Base-by-base conservation (phyloP, 768 basidiomycete species). In the Hypsizygus marmoreus region DNA sequence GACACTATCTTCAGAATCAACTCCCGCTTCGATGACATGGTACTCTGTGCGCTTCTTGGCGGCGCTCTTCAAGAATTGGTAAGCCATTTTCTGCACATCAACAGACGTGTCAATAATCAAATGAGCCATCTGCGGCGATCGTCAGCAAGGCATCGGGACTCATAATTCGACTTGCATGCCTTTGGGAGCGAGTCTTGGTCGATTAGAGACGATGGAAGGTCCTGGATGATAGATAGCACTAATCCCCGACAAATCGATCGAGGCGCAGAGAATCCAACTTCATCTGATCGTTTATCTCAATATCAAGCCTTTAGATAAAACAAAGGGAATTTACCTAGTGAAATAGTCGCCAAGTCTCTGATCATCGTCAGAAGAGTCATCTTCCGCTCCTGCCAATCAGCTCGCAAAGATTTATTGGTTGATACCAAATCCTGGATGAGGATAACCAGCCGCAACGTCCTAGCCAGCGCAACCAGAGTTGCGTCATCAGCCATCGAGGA, bases 1-100 rank as follows among this genome's bases (percentile, higher is more conserved):
- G 25, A 80, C 59, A 2, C 59, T 58, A 2, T 70, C 77, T 40
- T 90, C 86, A 0, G 79, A 75, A 36, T 92, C 88, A 11, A 92
- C 86, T 6, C 84, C 90, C 2, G 86, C 85, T 58, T 97, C 92
- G 28, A 97, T 80, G 20, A 97, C 91, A 32, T 94, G 73, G 47
- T 88, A 68, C 44, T 94, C 88, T 0, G 94, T 95, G 26, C 81
- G 76, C 58, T 82, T 86, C 53, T 72, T 71, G 14, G 92, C 84
- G 9, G 90, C 86, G 34, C 72, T 72, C 26, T 74, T 77, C 19
- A 95, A 73, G 2, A 97, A 72, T 33, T 77, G 73, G 60, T 94
- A 93, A 0, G 87, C 80, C 69, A 86, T 83, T 59, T 81, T 81
- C 59, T 94, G 92, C 2, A 93, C 84, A 17, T 79, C 74, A 4